Evolutionary conservation across 2,329 filamentous ascomycete genomes (phyloP).

Genomic region (Fusarium circinatum): DNA sequence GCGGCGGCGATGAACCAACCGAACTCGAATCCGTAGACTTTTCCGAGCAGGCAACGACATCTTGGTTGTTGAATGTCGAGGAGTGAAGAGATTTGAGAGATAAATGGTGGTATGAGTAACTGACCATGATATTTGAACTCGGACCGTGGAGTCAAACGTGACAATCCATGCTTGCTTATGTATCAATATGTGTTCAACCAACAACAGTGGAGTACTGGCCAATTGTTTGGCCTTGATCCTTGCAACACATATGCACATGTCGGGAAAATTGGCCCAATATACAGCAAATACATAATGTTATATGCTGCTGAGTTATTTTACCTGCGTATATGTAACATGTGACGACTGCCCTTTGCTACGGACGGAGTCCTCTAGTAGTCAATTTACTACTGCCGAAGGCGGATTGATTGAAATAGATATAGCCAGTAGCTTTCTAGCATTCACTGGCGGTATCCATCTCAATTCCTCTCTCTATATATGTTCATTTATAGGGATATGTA

Average conservation of each 20-base stretch:
- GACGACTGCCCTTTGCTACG: neutral
- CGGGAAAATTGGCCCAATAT: neutral
- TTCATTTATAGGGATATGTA: rapidly evolving
- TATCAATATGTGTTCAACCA: neutral
- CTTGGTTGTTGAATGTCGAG: rapidly evolving
- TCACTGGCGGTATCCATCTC: neutral
- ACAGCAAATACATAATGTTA: neutral
- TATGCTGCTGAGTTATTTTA: neutral
- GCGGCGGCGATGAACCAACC: rapidly evolving
- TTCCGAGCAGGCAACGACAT: neutral
- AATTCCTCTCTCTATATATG: neutral
- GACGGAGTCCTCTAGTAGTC: neutral
- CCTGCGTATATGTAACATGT: rapidly evolving
- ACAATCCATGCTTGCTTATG: neutral
- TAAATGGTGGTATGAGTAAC: rapidly evolving
- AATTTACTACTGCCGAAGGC: neutral
- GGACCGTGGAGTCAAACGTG: neutral
- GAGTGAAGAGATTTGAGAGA: rapidly evolving
- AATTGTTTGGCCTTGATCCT: neutral
- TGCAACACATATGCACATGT: neutral
- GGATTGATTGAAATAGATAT: neutral
- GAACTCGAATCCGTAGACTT: rapidly evolving
- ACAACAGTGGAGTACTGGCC: neutral
- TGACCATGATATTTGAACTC: neutral
- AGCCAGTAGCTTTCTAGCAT: neutral